These are phyloP conservation scores for Acer campestre DNA, from an alignment of 345 rosid species.

Conservation along the genomic window DNA sequence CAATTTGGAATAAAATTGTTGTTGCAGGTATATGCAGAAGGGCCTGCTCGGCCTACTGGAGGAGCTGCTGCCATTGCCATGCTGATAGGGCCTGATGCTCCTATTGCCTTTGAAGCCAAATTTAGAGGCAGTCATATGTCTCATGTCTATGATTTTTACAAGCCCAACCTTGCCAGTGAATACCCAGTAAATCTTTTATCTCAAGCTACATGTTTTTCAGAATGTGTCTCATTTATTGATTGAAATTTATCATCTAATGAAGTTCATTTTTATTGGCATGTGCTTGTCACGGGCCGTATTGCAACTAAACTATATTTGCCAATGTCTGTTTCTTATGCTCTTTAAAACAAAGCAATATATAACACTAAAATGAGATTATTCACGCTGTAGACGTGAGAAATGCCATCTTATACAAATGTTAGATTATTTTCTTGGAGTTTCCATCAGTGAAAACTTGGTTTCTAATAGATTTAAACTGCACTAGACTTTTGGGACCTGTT, in stretches of 20 bases:
- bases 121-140: conserved; percentile 91
- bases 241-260: neutral
- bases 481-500: too few relatives aligned
- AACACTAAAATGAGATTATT: neutral
- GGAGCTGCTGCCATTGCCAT: conserved; percentile 97
- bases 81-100: conserved; percentile 92
- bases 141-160: conserved; percentile 97
- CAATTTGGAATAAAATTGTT: conserved; percentile 6
- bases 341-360: neutral
- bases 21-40: conserved; percentile 95
- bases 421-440: neutral
- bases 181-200: conserved; percentile 66
- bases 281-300: neutral
- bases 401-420: neutral
- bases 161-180: conserved; percentile 97
- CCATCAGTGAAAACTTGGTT: neutral
- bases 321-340: conserved; percentile 1
- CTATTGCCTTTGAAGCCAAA: conserved; percentile 88
- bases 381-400: neutral
- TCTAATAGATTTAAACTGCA: neutral
- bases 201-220: neutral
- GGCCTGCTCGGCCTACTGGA: conserved; percentile 97
- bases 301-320: neutral
- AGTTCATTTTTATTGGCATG: neutral
- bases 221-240: neutral